Percentiles rank a stretch among this genome's conserved stretches.
phyloP scores from a whole-genome alignment of 2,329 filamentous ascomycete genomes.

The Fusarium longipes region DNA sequence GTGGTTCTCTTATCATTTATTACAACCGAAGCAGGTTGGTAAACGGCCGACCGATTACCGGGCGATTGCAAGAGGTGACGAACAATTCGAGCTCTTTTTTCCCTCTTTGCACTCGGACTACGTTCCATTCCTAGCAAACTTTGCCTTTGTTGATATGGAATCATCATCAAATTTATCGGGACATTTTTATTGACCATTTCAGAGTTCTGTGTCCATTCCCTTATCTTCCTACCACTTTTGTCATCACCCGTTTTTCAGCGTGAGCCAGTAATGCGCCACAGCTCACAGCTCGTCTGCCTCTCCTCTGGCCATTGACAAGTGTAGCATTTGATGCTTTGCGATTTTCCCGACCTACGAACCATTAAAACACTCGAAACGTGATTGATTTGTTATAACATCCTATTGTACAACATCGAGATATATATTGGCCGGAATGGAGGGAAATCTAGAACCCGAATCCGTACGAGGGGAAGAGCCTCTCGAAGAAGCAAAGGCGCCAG shows the following conservation, averaged over 20 bases:
- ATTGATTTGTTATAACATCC: not conserved
- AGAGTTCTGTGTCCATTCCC: not conserved
- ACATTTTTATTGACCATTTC: not conserved
- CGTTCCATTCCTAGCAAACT: conserved; percentile 12
- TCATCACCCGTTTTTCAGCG: not conserved
- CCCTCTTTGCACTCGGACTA: conserved; percentile 8
- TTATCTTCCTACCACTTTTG: not conserved
- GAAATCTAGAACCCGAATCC: conserved; percentile 37
- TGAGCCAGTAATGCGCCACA: conserved; percentile 25
- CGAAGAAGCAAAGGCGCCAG: conserved; percentile 3
- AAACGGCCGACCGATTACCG: conserved; percentile 27
- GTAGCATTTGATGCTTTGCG: conserved; percentile 5
- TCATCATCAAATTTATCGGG: not conserved
- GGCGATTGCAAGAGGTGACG: conserved; percentile 9
- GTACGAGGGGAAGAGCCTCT: conserved; percentile 20
- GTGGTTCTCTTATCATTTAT: conserved; percentile 38
- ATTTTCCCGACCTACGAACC: conserved; percentile 12
- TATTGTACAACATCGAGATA: conserved; percentile 21
- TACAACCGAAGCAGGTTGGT: conserved; percentile 17
- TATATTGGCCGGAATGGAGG: conserved; percentile 44
- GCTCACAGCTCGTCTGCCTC: conserved; percentile 5
- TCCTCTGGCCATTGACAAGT: conserved; percentile 17
- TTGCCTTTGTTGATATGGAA: conserved; percentile 30
- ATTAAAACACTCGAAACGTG: conserved; percentile 1
- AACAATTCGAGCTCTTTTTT: conserved; percentile 12